phyloP scores from a whole-genome alignment of 805 yeast species.

The Pichia exigua region DNA sequence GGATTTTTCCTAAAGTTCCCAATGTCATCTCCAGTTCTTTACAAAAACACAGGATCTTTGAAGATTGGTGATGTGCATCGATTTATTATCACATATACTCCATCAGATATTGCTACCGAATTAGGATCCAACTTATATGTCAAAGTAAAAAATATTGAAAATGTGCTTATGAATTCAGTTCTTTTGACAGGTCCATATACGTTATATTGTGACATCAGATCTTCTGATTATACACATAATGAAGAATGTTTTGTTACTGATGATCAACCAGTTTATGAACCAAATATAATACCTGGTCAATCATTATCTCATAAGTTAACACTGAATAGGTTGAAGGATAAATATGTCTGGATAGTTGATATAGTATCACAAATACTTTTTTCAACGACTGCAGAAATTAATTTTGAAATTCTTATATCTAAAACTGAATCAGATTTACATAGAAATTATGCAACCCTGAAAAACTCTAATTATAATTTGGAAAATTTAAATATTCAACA shows the following conservation, averaged over 20 bases:
- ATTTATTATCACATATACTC: constrained; percentile 41
- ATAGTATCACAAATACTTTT: constrained; percentile 75
- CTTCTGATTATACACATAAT: constrained; percentile 52
- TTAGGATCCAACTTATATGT: constrained; percentile 35
- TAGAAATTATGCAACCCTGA: constrained; percentile 21
- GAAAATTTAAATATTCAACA: constrained; percentile 37
- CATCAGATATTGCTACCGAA: constrained; percentile 2
- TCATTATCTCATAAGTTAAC: constrained; percentile 51
- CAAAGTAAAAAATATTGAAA: constrained; percentile 63
- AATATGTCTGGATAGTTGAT: constrained; percentile 73
- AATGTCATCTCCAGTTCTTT: constrained; percentile 11
- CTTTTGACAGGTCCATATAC: constrained; percentile 85
- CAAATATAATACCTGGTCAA: constrained; percentile 66
- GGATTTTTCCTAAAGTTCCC: neutral
- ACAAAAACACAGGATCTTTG: constrained; percentile 29
- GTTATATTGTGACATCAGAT: constrained; percentile 73
- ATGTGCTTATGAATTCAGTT: constrained; percentile 69
- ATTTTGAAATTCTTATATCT: constrained; percentile 55
- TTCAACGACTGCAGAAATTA: constrained; percentile 56
- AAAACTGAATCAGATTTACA: constrained; percentile 33
- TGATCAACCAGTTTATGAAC: constrained; percentile 70
- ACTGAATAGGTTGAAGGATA: constrained; percentile 50
- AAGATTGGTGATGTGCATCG: constrained; percentile 56
- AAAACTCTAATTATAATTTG: constrained; percentile 12
- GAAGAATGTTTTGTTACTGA: constrained; percentile 55